phyloP scores from a whole-genome alignment of 495 filamentous ascomycete genomes.

The Tuber borchii region DNA sequence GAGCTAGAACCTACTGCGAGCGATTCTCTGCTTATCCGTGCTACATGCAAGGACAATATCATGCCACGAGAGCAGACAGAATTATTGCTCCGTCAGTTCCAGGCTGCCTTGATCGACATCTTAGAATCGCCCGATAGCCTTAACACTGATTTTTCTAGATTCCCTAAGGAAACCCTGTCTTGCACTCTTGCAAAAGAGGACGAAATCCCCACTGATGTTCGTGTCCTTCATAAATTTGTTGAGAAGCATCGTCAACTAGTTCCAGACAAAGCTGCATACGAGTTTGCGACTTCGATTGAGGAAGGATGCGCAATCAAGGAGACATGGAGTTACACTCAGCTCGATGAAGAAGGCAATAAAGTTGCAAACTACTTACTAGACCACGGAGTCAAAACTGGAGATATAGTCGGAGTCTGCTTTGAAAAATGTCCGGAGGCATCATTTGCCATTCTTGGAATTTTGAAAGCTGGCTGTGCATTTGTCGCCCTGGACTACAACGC shows the following conservation, averaged over 20 bases:
- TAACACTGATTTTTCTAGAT: conserved; percentile 15
- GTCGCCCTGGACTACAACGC: conserved; percentile 65
- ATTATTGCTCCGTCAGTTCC: conserved; percentile 58
- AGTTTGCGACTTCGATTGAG: conserved; percentile 51
- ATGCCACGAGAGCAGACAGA: conserved; percentile 58
- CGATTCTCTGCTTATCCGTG: conserved; percentile 50
- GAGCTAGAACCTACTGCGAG: conserved; percentile 56
- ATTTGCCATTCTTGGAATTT: conserved; percentile 68
- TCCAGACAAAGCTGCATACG: conserved; percentile 52
- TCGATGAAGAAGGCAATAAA: conserved; percentile 56
- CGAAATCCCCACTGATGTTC: conserved; percentile 45
- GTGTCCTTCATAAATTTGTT: conserved; percentile 59
- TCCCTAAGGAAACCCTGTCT: conserved; percentile 48
- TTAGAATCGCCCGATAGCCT: conserved; percentile 43
- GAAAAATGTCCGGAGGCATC: conserved; percentile 73
- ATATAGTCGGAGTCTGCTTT: conserved; percentile 69
- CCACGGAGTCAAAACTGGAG: conserved; percentile 44
- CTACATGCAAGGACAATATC: conserved; percentile 57
- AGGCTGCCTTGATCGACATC: conserved; percentile 50
- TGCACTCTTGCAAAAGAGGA: conserved; percentile 50
- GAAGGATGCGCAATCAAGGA: conserved; percentile 36
- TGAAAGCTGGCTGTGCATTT: conserved; percentile 78
- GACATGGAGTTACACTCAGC: conserved; percentile 57
- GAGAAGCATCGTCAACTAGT: conserved; percentile 46
- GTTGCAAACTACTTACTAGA: conserved; percentile 52